Evolutionary conservation across 2,329 filamentous ascomycete genomes (phyloP).

Genomic region (Ophiosphaerella narmari): DNA sequence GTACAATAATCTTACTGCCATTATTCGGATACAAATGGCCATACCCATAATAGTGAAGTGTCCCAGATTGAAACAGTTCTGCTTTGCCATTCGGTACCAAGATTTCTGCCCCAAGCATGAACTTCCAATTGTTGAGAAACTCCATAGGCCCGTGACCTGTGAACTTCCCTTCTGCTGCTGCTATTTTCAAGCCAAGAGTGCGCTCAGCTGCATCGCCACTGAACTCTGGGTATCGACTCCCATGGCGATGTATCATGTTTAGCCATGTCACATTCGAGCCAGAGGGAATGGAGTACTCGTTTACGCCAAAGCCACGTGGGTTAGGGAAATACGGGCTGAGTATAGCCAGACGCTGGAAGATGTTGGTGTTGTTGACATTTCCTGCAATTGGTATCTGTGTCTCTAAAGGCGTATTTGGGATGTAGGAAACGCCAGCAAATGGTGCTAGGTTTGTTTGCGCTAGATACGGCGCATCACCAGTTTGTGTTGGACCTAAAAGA

Average conservation of each 20-base stretch:
- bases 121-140: slow-evolving; percentile 72
- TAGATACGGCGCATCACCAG: slow-evolving; percentile 70
- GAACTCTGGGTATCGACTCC: slow-evolving; percentile 71
- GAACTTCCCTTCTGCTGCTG: slow-evolving; percentile 58
- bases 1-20: slow-evolving; percentile 71
- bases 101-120: slow-evolving; percentile 71
- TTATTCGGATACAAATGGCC: slow-evolving; percentile 70
- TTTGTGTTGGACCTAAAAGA: slow-evolving; percentile 67
- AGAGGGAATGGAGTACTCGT: slow-evolving; percentile 70
- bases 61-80: slow-evolving; percentile 72
- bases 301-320: slow-evolving; percentile 70
- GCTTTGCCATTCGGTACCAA: slow-evolving; percentile 73
- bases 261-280: slow-evolving; percentile 72
- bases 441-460: slow-evolving; percentile 72
- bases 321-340: slow-evolving; percentile 72
- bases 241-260: slow-evolving; percentile 74
- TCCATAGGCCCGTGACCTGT: slow-evolving; percentile 63
- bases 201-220: slow-evolving; percentile 58
- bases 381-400: slow-evolving; percentile 71
- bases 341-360: slow-evolving; percentile 73
- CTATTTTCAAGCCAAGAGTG: slow-evolving; percentile 62
- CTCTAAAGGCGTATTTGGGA: slow-evolving; percentile 72
- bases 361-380: slow-evolving; percentile 62
- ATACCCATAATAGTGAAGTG: slow-evolving; percentile 75
- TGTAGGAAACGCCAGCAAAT: slow-evolving; percentile 64